Conservation (phyloP, 148 eudicot species). For the Cornus florida region DNA sequence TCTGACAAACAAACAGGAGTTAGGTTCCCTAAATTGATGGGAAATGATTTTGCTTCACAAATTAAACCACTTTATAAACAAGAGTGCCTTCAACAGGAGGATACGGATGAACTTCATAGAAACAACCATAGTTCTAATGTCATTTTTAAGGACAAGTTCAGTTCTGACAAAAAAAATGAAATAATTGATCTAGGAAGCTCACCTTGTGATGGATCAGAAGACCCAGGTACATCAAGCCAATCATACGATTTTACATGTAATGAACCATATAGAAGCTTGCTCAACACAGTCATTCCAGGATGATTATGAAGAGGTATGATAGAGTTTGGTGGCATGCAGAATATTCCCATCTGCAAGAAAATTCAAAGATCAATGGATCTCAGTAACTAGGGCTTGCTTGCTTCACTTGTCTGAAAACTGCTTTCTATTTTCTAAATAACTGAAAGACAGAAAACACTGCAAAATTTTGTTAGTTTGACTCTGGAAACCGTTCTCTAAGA, state of each 20-base stretch:
- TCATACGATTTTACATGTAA: constrained; percentile 79
- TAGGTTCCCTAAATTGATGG: not conserved
- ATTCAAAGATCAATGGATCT: constrained; percentile 10
- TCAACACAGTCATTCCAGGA: constrained; percentile 99
- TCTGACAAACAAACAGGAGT: not conserved
- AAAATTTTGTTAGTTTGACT: no score
- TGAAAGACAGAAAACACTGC: not conserved
- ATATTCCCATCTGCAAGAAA: constrained; percentile 86
- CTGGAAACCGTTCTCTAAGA: not conserved
- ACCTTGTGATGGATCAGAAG: constrained; percentile 71
- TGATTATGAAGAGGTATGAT: constrained; percentile 97
- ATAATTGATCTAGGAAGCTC: constrained; percentile 5
- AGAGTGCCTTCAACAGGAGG: not conserved
- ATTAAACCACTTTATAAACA: no score
- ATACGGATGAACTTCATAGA: not conserved
- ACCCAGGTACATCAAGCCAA: constrained; percentile 77
- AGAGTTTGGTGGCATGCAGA: constrained; percentile 90
- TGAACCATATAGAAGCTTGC: constrained; percentile 94
- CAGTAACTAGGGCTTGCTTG: not conserved
- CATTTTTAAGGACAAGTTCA: constrained; percentile 3
- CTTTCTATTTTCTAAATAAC: not conserved
- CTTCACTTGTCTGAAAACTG: no score
- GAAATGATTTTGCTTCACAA: not conserved
- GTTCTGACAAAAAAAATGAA: not conserved
- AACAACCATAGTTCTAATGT: not conserved